Evolutionary conservation across 2,329 filamentous ascomycete species (phyloP), one percentile per base, ranked within the genome.

Genomic region (Cercospora janseana): DNA sequence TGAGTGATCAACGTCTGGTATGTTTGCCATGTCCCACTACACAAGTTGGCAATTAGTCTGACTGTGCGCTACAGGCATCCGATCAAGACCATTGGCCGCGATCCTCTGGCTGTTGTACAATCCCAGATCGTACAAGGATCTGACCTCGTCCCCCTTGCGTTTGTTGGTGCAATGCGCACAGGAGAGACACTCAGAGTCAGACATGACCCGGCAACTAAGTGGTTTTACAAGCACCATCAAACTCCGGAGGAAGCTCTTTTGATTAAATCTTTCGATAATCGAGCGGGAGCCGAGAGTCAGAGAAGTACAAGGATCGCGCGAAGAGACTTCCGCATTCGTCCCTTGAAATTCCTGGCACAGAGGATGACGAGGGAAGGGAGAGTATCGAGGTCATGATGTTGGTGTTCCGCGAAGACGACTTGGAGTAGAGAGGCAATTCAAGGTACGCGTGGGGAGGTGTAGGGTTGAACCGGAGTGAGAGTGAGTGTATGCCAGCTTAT

Each of bases 361-460:
- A 81, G 6, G 70, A 75, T 10, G 85, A 83, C 37, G 87, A 85
- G 58, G 79, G 78, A 0, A 78, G 89, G 56, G 86, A 94, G 74
- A 95, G 88, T 66, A 94, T 95, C 65, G 90, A 95, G 69, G 86
- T 95, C 10, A 78, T 89, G 59, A 82, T 86, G 20, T 74, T 95
- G 67, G 86, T 95, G 0, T 94, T 95, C 75, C 46, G 53, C 49
- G 56, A 58, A 40, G 43, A 51, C 38, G 48, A 58, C 54, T 47
- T 54, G 40, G 55, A 49, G 46, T 49, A 23, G 26, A 23, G 10
- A 12, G 34, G 10, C n/a, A n/a, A n/a, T n/a, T 23, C 1, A 1
- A 6, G 12, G 2, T 38, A 7, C 5, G n/a, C n/a, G n/a, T n/a
- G n/a, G n/a, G n/a, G n/a, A n/a, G n/a, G n/a, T n/a, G n/a, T n/a